Conservation (phyloP, 345 rosid species). For the Rhodamnia rubescens region DNA sequence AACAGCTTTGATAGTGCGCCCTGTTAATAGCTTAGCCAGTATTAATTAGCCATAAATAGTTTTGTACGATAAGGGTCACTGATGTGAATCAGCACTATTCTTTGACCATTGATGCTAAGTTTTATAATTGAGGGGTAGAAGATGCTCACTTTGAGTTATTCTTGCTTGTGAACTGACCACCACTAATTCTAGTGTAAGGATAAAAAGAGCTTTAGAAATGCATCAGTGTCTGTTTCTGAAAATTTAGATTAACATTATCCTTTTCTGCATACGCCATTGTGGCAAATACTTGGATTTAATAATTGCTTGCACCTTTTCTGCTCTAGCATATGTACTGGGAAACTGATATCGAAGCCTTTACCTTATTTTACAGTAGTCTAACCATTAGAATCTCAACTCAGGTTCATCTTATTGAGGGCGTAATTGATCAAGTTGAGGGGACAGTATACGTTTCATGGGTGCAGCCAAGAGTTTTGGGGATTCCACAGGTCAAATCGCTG, state of each 20-base stretch:
- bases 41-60: not conserved
- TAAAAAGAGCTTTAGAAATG: not conserved
- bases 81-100: not conserved
- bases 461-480: slow-evolving; percentile 97
- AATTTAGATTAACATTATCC: not conserved
- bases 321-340: not conserved
- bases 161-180: not conserved
- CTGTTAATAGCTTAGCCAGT: not conserved
- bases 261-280: not conserved
- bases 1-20: not conserved
- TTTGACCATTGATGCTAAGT: not conserved
- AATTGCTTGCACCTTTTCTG: not conserved
- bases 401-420: slow-evolving; percentile 98
- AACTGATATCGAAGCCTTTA: not conserved
- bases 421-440: slow-evolving; percentile 94
- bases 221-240: not conserved
- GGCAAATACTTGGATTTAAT: not conserved
- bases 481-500: slow-evolving; percentile 80
- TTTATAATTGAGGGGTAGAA: not conserved
- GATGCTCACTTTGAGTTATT: not conserved
- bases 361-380: not conserved
- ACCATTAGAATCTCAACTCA: slow-evolving; percentile 11
- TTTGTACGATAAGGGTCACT: not conserved
- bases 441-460: slow-evolving; percentile 94
- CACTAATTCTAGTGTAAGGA: not conserved